Base-by-base conservation (phyloP, 2,329 filamentous ascomycete genomes). In the Fusarium sp. region DNA sequence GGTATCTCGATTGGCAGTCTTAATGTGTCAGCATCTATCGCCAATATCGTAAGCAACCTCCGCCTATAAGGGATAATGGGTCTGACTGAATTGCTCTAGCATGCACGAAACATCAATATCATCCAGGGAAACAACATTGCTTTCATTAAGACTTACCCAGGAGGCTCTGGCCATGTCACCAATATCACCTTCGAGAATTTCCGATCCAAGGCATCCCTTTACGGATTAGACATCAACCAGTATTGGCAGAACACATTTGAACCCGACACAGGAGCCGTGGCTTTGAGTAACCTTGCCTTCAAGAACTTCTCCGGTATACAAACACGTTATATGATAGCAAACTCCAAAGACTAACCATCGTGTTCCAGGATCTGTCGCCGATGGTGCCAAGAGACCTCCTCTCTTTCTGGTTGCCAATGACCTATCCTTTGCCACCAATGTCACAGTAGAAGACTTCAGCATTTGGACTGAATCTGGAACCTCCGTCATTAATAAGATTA, bases 131-230 rank as follows among this genome's bases (percentile, higher is more conserved):
- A 52, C 12, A 52, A 41, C 1, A 52, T 52, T 28, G 48, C 48
- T 15, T 52, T 52, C 15, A 52, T 52, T 23, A 52, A 52, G 48
- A 52, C 48, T n/a, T 52, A 52, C 9, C 48, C 35, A 15, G 48
- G 48, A 18, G 48, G 48, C 2, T 52, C 48, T 21, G 48, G 48
- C 1, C 6, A 52, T 2, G 35, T 52, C 8, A 52, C 35, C 1
- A 52, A 52, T 18, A 41, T 52, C 5, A 52, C 48, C 3, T 52
- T 52, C 9, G 48, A 52, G 35, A 52, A 52, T 6, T 52, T 52
- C 11, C 35, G 48, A 0, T 52, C 48, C 11, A 52, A 52, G n/a
- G 35, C 48, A 2, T 52, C 48, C 1, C 48, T 52, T 1, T 52
- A 41, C 1, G 48, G 48, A 7, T n/a, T 52, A 1, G 48, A 52